A percentile compares a stretch with the other conserved stretches of the same genome.
These are phyloP conservation scores for Citrullus amarus DNA, from an alignment of 306 rosid species.

Conservation along the genomic window DNA sequence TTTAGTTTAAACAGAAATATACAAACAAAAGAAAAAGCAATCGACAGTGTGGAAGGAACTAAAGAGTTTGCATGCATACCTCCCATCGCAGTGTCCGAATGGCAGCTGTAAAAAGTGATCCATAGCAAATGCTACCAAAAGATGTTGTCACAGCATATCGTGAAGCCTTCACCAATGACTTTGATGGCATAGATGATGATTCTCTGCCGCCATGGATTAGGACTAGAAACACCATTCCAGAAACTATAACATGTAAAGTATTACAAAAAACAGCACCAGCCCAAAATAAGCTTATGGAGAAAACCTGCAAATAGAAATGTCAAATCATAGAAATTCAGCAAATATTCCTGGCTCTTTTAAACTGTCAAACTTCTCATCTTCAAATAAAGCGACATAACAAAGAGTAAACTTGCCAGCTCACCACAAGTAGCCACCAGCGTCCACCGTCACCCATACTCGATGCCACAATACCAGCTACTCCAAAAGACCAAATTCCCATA, in stretches of 20 bases:
- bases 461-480: constrained; percentile 97
- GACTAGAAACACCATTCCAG: constrained; percentile 86
- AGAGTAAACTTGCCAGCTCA: constrained; percentile 97
- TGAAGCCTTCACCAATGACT: constrained; percentile 50
- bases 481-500: constrained; percentile 93
- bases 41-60: background rate
- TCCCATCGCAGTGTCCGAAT: constrained; percentile 91
- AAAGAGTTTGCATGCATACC: constrained; percentile 28
- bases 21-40: background rate
- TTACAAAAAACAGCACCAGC: constrained; percentile 93
- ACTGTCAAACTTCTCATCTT: constrained; percentile 6
- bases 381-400: constrained; percentile 26
- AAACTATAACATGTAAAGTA: constrained; percentile 82
- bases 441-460: constrained; percentile 85
- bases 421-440: constrained; percentile 99
- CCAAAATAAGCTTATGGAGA: constrained; percentile 94
- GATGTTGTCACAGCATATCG: constrained; percentile 81
- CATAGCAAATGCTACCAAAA: constrained; percentile 96
- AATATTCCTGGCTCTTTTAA: background rate
- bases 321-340: constrained; percentile 17
- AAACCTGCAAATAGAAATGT: constrained; percentile 46
- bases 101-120: constrained; percentile 93
- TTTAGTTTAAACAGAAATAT: background rate
- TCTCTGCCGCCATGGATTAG: constrained; percentile 70
- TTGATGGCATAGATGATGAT: constrained; percentile 46